Evolutionary conservation across 768 basidiomycete genomes (phyloP).

Genomic region (Tylopilus vinaceipallidus): DNA sequence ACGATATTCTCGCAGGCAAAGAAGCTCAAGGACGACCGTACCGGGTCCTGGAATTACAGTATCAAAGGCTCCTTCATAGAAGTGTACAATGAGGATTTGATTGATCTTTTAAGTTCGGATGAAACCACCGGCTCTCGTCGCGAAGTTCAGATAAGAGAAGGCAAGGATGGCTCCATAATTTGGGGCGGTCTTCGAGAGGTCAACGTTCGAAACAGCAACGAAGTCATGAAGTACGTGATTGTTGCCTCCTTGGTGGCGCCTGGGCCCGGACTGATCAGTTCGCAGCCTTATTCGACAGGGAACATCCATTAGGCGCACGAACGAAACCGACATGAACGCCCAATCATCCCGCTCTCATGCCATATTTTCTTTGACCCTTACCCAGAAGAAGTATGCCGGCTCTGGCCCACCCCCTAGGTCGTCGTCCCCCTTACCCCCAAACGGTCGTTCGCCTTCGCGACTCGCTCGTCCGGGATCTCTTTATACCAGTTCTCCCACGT

Average conservation of each 20-base stretch:
- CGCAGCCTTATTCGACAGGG: constrained; percentile 86
- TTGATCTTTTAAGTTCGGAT: constrained; percentile 84
- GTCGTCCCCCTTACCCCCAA: constrained; percentile 71
- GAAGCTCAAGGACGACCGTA: constrained; percentile 75
- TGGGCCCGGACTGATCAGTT: constrained; percentile 22
- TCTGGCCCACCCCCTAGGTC: constrained; percentile 68
- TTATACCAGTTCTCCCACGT: constrained; percentile 43
- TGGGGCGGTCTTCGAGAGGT: constrained; percentile 96
- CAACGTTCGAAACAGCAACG: constrained; percentile 73
- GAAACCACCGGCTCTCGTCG: constrained; percentile 65
- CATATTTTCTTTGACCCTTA: constrained; percentile 94
- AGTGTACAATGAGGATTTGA: constrained; percentile 98
- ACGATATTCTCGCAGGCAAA: constrained; percentile 80
- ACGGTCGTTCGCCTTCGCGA: constrained; percentile 73
- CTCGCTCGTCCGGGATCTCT: constrained; percentile 82
- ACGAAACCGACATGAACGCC: constrained; percentile 98
- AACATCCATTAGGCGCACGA: constrained; percentile 87
- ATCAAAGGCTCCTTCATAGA: constrained; percentile 95
- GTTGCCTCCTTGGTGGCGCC: constrained; percentile 2
- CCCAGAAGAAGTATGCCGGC: constrained; percentile 84
- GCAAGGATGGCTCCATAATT: constrained; percentile 94
- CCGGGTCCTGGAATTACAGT: constrained; percentile 69
- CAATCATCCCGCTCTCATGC: constrained; percentile 98
- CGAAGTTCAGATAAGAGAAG: constrained; percentile 94
- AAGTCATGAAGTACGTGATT: constrained; percentile 86